A percentile compares a stretch with the other conserved stretches of the same genome.
These are phyloP conservation scores for Phycomyces nitens DNA, from an alignment of 192 early-diverging fungal species.

Conservation along the genomic window DNA sequence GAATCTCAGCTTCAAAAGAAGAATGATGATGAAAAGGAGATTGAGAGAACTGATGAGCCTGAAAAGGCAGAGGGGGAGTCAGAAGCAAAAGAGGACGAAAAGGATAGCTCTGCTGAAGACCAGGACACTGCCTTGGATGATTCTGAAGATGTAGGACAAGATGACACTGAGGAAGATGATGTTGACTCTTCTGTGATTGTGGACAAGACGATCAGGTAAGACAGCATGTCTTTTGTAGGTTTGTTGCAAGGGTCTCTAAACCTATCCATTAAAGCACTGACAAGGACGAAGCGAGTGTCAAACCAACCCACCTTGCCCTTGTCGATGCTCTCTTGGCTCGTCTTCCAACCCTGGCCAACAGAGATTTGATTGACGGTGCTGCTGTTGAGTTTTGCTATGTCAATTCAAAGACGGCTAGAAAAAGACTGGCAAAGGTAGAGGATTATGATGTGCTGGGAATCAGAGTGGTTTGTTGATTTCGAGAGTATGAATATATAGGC, in stretches of 20 bases:
- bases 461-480: background rate
- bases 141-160: constrained; percentile 4
- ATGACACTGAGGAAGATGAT: constrained; percentile 20
- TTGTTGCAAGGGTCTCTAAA: too few species aligned
- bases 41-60: background rate
- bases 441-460: too few species aligned
- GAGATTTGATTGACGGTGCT: constrained; percentile 82
- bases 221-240: too few species aligned
- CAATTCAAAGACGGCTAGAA: constrained; percentile 77
- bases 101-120: background rate
- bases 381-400: constrained; percentile 93
- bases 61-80: constrained; percentile 9
- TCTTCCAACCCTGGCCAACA: constrained; percentile 74
- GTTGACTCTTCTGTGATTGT: constrained; percentile 24
- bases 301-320: constrained; percentile 34
- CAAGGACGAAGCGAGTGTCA: constrained; percentile 35
- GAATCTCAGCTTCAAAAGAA: constrained; percentile 41
- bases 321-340: constrained; percentile 69
- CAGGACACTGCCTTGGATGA: constrained; percentile 15
- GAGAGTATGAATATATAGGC: constrained; percentile 29
- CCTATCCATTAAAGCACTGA: too few species aligned
- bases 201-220: constrained; percentile 28
- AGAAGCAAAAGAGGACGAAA: constrained; percentile 8
- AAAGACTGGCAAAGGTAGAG: constrained; percentile 65
- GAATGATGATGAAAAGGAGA: constrained; percentile 25